Conservation (phyloP, 768 basidiomycete species). For the Russula dissimulans region DNA sequence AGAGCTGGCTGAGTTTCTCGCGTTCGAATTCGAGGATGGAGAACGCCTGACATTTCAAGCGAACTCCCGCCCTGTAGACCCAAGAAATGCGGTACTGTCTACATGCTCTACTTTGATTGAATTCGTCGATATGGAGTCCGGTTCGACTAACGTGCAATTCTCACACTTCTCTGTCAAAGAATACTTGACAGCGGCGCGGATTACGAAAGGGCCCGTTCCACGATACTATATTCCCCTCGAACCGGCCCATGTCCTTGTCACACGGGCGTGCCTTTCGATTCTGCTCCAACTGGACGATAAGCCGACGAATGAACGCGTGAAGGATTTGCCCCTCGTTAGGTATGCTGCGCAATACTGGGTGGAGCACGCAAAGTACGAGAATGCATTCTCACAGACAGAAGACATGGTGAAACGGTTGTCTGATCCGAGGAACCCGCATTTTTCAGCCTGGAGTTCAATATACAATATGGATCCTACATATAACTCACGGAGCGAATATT, state of each 20-base stretch:
- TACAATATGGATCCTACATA: neutral
- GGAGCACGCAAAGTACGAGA: neutral
- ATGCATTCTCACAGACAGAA: neutral
- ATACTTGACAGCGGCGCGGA: neutral
- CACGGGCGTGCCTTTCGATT: neutral
- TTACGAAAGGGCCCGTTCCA: neutral
- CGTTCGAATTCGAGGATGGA: neutral
- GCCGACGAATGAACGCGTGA: neutral
- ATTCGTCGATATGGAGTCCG: neutral
- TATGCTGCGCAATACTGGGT: neutral
- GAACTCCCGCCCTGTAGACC: no score
- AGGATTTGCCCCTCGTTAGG: neutral
- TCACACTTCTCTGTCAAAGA: neutral
- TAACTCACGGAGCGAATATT: no score
- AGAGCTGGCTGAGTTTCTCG: neutral
- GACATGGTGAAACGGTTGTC: neutral
- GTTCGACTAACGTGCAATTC: neutral
- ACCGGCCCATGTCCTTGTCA: neutral
- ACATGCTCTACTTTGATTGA: neutral
- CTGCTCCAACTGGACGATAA: neutral
- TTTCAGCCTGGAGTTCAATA: neutral
- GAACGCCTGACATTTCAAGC: neutral
- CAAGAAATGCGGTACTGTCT: neutral
- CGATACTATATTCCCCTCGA: neutral
- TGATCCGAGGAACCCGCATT: neutral